Conservation (phyloP, 192 early-diverging fungal species). For the Piromyces finnis region DNA sequence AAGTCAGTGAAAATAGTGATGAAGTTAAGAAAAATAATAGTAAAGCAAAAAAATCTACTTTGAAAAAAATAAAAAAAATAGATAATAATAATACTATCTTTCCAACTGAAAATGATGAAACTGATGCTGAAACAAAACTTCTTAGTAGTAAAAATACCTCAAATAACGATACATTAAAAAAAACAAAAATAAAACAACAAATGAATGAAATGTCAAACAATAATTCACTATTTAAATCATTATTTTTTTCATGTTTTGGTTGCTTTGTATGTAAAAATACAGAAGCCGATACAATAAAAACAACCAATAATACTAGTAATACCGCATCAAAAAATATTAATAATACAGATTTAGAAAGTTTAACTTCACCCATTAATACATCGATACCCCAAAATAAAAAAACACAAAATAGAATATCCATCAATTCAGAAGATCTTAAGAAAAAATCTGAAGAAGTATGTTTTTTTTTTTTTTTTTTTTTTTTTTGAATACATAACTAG, state of each 20-base stretch:
- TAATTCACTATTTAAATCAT: neutral
- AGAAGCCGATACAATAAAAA: neutral
- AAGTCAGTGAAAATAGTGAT: neutral
- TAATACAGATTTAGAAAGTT: neutral
- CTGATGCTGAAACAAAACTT: too few species aligned
- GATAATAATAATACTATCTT: neutral
- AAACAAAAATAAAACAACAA: neutral
- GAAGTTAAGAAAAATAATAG: neutral
- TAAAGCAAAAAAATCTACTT: neutral
- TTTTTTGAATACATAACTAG: too few species aligned
- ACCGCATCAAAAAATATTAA: too few species aligned
- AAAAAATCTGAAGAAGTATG: neutral
- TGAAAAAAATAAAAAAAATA: neutral
- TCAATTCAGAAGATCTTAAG: neutral
- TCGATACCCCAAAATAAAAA: neutral
- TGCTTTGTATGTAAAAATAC: neutral
- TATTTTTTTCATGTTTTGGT: neutral
- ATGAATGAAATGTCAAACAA: neutral
- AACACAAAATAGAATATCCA: neutral
- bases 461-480: neutral
- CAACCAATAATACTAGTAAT: neutral
- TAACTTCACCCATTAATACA: neutral
- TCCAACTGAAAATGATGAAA: neutral
- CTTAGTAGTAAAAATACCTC: too few species aligned
- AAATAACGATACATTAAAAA: neutral